Evolutionary conservation across 371 early-diverging fungal genomes (phyloP).

Genomic region (Ordospora colligata): DNA sequence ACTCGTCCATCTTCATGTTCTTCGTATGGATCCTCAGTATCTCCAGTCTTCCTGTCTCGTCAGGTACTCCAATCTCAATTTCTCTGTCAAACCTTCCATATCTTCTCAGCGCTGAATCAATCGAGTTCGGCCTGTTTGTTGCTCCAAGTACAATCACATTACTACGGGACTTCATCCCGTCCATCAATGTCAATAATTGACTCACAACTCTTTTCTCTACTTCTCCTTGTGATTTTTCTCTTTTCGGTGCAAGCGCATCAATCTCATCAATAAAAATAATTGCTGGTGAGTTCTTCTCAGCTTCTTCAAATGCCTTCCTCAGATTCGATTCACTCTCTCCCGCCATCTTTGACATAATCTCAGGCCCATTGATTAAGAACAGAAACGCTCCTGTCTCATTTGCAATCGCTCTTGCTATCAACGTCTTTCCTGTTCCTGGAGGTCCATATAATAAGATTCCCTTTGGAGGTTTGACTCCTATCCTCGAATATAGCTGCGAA

Average conservation of each 20-base stretch:
- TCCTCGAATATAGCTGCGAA: constrained; percentile 88
- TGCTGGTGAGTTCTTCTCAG: constrained; percentile 85
- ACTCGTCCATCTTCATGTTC: constrained; percentile 89
- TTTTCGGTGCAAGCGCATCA: constrained; percentile 96
- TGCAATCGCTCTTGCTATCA: constrained; percentile 86
- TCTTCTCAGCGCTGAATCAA: constrained; percentile 87
- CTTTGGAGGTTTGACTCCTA: constrained; percentile 90
- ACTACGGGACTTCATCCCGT: constrained; percentile 90
- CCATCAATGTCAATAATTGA: constrained; percentile 96
- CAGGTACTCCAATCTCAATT: constrained; percentile 97
- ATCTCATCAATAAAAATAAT: constrained; percentile 99
- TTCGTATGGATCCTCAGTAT: constrained; percentile 96
- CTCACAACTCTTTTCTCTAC: constrained; percentile 96
- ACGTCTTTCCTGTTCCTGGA: constrained; percentile 92
- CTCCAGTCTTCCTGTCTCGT: constrained; percentile 91
- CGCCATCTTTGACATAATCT: constrained; percentile 98
- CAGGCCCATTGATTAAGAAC: constrained; percentile 92
- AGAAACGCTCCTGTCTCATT: constrained; percentile 86
- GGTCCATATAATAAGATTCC: constrained; percentile 84
- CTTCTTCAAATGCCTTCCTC: constrained; percentile 94
- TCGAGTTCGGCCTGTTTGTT: constrained; percentile 90
- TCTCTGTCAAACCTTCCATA: constrained; percentile 97
- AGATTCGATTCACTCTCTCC: constrained; percentile 95
- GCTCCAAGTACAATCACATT: constrained; percentile 93
- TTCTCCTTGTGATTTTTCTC: constrained; percentile 97